Evolutionary conservation across 1,284 basidiomycete species (phyloP).

Genomic region (Kalmanozyma brasiliensis): DNA sequence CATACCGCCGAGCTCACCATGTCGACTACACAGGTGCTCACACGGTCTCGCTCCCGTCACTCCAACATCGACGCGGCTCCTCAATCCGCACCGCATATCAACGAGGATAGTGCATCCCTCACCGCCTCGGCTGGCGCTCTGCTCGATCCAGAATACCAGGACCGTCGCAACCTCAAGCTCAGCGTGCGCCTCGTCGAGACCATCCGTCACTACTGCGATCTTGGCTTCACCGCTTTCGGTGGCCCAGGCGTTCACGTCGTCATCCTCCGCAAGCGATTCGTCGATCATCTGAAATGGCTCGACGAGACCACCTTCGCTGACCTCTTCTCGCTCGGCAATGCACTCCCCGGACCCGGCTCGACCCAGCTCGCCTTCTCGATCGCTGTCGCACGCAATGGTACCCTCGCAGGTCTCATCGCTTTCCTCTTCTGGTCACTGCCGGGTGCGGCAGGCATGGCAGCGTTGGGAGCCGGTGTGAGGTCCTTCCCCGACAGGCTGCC

Average conservation of each 20-base stretch:
- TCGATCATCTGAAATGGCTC: slow-evolving; percentile 56
- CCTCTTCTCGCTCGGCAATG: slow-evolving; percentile 70
- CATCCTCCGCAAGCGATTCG: slow-evolving; percentile 53
- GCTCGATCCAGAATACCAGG: slow-evolving; percentile 16
- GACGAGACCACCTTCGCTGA: slow-evolving; percentile 64
- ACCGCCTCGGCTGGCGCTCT: slow-evolving; percentile 6
- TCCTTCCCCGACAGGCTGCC: slow-evolving; percentile 71
- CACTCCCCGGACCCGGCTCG: slow-evolving; percentile 70
- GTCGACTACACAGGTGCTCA: slow-evolving; percentile 21
- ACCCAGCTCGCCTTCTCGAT: slow-evolving; percentile 70
- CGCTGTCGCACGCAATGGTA: slow-evolving; percentile 67
- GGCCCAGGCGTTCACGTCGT: slow-evolving; percentile 48
- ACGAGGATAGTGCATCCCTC: neutral
- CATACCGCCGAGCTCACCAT: slow-evolving; percentile 5
- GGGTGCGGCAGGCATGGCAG: slow-evolving; percentile 73
- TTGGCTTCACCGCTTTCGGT: slow-evolving; percentile 52
- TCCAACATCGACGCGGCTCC: neutral
- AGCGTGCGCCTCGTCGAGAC: slow-evolving; percentile 46
- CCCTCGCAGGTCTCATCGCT: slow-evolving; percentile 67
- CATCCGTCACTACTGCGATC: slow-evolving; percentile 50
- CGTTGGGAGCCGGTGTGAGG: slow-evolving; percentile 72
- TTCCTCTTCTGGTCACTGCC: slow-evolving; percentile 70
- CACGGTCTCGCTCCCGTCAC: slow-evolving; percentile 14
- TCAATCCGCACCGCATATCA: slow-evolving; percentile 1
- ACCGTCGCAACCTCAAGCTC: slow-evolving; percentile 34